Base-by-base conservation (phyloP, 2,329 filamentous ascomycete genomes). In the Aspergillus novofumigatus region DNA sequence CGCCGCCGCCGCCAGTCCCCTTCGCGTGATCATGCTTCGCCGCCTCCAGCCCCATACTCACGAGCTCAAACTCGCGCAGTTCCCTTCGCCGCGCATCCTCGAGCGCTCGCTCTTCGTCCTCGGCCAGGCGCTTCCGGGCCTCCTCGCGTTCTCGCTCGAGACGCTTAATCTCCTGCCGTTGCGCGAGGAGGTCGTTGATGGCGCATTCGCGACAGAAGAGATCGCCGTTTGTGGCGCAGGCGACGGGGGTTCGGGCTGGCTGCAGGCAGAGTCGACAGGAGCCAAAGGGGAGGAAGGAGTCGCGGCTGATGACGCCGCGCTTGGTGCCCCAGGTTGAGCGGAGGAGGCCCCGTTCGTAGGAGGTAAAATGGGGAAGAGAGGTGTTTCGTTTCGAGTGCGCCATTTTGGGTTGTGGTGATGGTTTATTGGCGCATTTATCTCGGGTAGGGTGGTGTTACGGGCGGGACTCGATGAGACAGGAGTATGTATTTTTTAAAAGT, bases 121-220 rank as follows among this genome's bases (percentile, higher is more conserved):
- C 87, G 4, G 81, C 80, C 6, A 81, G 78, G 26, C 92, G 88
- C 54, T 83, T 80, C 59, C 81, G 79, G 28, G 85, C 83, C 29
- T 82, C 78, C 62, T 87, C 86, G 21, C 83, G 80, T 23, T 83
- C 81, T 64, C 85, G 88, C 59, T 91, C 90, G 2, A 90, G 70
- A 0, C 94, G 85, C 72, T 92, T 94, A 62, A 96, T 92, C 70
- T 97, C 94, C 76, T 92, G 90, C 65, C 91, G 88, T 75, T 99
- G 93, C 1, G 91, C 84, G 1, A 97, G 81, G n/a, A 99, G 86
- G 67, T 97, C 96, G 64, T 81, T 87, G 53, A 97, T 84, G 8
- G 92, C 92, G 77, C 93, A 99, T 78, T 97, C 94, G 65, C 91
- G 87, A 74, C 93, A 99, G 78, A 97, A 97, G 14, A 99, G 81